Base-by-base conservation (phyloP, 1,284 basidiomycete species). In the Ceratobasidium sp. region DNA sequence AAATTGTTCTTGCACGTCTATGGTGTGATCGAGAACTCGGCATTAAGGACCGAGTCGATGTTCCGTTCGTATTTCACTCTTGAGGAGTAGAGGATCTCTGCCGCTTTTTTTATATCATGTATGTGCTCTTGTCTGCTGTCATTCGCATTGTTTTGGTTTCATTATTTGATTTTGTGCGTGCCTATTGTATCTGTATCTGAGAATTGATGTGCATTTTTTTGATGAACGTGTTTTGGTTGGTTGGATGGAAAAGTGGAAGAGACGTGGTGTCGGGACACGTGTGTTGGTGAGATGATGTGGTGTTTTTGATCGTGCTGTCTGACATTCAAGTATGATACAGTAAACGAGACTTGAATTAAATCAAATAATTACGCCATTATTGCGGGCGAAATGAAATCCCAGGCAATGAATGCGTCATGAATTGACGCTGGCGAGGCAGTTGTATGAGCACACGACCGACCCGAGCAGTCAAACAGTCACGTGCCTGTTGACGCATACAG, bases 1-100 rank as follows among this genome's bases (percentile, higher is more conserved):
- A 84, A 82, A 43, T 85, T 99, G 21, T 96, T 99, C 84, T 82
- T 98, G 75, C 96, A 98, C 79, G 96, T 98, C 43, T 91, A 98
- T 78, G 80, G 84, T 28, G 93, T 96, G 75, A 85, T 99, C 72
- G 84, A 85, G 9, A 83, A 86, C 58, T 91, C 89, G 4, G 82
- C 87, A 32, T 82, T 96, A 39, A 84, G 87, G 55, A 83, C 84
- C 74, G 94, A 96, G 81, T 88, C 91, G 28, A 92, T 96, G 90
- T 96, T 96, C 83, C 88, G 88, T 77, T 83, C 86, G 36, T 96
- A 96, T 81, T 96, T 94, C 78, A 89, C 92, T 74, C 82, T 91
- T 59, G 82, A 83, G 45, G 91, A 92, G 76, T 79, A 59, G 61
- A 39, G 1, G 21, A 3, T 16, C 23, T 41, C 43, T 69, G 69